A percentile compares a stretch with the other conserved stretches of the same genome.
Evolutionary conservation across 2,329 filamentous ascomycete species (phyloP).

Genomic region (Ophiostoma tasmaniense): DNA sequence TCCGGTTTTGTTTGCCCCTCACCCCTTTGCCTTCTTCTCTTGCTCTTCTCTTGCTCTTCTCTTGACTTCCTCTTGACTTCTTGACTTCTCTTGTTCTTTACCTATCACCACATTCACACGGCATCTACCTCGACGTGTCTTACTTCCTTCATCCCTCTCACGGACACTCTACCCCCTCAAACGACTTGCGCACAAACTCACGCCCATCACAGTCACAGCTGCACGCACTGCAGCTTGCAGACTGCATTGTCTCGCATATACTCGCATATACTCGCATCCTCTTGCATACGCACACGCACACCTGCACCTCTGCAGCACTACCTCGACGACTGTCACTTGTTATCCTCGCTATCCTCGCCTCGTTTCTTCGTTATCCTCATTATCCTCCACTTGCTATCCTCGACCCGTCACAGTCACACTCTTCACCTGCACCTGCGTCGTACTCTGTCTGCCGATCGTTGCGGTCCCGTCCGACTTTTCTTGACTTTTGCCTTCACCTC

Average conservation of each 20-base stretch:
- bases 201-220: neutral
- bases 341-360: no score
- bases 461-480: neutral
- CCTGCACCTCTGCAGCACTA: neutral
- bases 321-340: neutral
- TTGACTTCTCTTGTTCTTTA: no score
- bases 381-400: neutral
- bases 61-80: no score
- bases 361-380: neutral
- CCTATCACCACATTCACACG: no score
- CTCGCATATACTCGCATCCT: neutral
- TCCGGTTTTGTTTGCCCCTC: no score
- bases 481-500: neutral
- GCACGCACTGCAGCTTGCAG: neutral
- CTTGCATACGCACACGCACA: neutral
- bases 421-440: constrained; percentile 2
- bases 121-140: neutral
- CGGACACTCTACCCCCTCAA: neutral
- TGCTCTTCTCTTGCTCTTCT: no score
- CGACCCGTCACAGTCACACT: neutral
- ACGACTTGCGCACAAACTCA: neutral
- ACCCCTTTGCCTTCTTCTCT: no score
- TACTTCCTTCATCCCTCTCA: neutral
- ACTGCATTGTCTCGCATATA: neutral
- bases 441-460: neutral